phyloP scores from a whole-genome alignment of 2,329 filamentous ascomycete species.

The Colletotrichum sp. region DNA sequence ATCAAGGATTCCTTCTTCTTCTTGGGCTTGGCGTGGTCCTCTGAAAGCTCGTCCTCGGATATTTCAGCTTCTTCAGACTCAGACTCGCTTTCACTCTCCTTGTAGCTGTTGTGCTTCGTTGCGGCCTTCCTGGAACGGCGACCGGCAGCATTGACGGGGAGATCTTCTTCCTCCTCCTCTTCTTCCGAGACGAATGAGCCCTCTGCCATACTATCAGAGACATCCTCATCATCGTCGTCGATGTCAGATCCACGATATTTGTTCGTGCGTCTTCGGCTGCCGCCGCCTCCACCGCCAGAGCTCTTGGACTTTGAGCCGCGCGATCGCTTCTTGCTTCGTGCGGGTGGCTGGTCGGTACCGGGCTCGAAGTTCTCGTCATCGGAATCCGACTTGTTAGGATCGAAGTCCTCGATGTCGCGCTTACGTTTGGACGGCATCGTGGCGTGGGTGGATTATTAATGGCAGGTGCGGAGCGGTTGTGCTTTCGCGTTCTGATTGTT shows the following conservation, averaged over 20 bases:
- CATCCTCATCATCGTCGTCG: slow-evolving; percentile 62
- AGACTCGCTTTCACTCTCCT: slow-evolving; percentile 50
- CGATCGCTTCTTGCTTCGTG: slow-evolving; percentile 42
- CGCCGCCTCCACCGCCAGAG: slow-evolving; percentile 29
- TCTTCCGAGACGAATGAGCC: slow-evolving; percentile 51
- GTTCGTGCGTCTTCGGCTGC: slow-evolving; percentile 38
- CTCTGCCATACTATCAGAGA: slow-evolving; percentile 58
- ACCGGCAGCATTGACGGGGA: slow-evolving; percentile 51
- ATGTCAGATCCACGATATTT: slow-evolving; percentile 67
- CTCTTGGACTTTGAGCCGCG: slow-evolving; percentile 39
- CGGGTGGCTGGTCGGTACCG: slow-evolving; percentile 45
- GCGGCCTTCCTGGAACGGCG: slow-evolving; percentile 54
- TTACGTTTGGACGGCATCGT: slow-evolving; percentile 61
- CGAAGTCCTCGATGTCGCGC: slow-evolving; percentile 62
- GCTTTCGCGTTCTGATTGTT: slow-evolving; percentile 3
- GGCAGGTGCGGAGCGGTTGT: background rate
- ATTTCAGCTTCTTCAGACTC: slow-evolving; percentile 33
- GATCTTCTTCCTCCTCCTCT: slow-evolving; percentile 42
- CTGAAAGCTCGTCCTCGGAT: slow-evolving; percentile 27
- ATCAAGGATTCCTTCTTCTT: slow-evolving; percentile 35
- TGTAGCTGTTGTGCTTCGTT: slow-evolving; percentile 50
- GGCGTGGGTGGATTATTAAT: background rate
- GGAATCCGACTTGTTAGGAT: slow-evolving; percentile 70
- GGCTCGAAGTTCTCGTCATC: slow-evolving; percentile 72
- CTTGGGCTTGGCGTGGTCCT: slow-evolving; percentile 26